Evolutionary conservation across 2,329 filamentous ascomycete genomes (phyloP), one percentile per base, ranked within the genome.

Genomic region (Colletotrichum karsti): DNA sequence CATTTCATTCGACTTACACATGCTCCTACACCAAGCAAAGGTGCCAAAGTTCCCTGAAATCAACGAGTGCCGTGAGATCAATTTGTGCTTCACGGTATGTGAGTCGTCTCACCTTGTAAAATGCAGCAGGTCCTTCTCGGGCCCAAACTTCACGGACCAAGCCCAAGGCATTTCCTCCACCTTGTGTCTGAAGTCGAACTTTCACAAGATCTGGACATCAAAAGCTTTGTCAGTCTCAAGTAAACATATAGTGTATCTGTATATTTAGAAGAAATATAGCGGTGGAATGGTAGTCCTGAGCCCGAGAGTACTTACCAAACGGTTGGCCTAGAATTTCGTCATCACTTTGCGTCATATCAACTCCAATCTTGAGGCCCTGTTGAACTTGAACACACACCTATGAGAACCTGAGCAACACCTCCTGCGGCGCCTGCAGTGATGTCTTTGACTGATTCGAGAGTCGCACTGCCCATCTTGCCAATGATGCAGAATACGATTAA

Each of bases 31-130:
- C 46, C 24, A n/a, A 50, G n/a, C 24, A 50, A 2, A n/a, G 46
- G 46, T n/a, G 46, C 46, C 8, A 50, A 24, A 28, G 46, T 50
- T 30, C 46, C 46, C 46, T 50, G n/a, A n/a, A n/a, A n/a, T n/a
- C n/a, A n/a, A n/a, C n/a, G n/a, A 7, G 18, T 12, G 4, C 24
- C 0, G 3, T 50, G 4, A 50, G 46, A 30, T 0, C 3, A 18
- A 50, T 1, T 26, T 2, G n/a, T n/a, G 7, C 26, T 30, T 10
- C 15, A 5, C 5, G 2, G 20, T 50, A 2, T 12, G 46, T n/a
- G 26, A 50, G n/a, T n/a, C n/a, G n/a, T n/a, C 46, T 1, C 8
- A 50, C 46, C 46, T 50, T 50, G 46, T 50, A 50, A 18, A 50
- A 50, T 0, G 46, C 22, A 20, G 10, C 13, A 0, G 46, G 46